phyloP scores from a whole-genome alignment of 2,329 filamentous ascomycete genomes.

The Penicillium sclerotiorum region DNA sequence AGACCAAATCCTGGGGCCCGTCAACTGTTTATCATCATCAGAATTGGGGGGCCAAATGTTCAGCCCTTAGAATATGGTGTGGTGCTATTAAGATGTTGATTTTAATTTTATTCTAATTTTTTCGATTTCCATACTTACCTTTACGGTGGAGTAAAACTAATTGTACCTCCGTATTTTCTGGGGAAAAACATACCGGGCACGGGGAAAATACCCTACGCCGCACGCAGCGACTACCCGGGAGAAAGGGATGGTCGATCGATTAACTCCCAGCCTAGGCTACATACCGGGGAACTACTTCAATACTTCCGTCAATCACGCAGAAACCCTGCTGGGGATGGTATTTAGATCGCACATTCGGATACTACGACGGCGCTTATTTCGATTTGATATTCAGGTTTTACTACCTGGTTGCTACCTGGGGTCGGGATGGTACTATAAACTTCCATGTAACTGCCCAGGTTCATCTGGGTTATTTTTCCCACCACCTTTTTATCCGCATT shows the following conservation, averaged over 20 bases:
- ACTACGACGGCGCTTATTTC: not conserved
- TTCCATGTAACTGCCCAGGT: not conserved
- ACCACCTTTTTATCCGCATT: not conserved
- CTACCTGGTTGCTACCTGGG: not conserved
- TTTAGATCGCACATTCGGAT: constrained; percentile 1
- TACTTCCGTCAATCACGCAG: constrained; percentile 27
- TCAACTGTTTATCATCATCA: not conserved
- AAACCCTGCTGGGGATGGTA: constrained; percentile 5
- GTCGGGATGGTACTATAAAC: not conserved
- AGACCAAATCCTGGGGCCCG: constrained; percentile 2
- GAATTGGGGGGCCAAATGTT: constrained; percentile 1
- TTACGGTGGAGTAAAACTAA: too few relatives aligned
- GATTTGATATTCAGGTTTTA: not conserved
- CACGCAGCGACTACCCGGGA: constrained; percentile 27
- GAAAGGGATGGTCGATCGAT: constrained; percentile 26
- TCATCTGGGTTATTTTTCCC: not conserved
- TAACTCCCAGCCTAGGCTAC: constrained; percentile 22
- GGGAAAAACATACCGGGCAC: constrained; percentile 3
- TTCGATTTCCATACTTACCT: too few relatives aligned
- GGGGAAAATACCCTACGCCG: constrained; percentile 12
- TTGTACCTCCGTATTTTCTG: too few relatives aligned
- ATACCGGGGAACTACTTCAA: constrained; percentile 33
- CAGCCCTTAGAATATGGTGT: constrained; percentile 4
- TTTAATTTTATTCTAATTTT: too few relatives aligned
- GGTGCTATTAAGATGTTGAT: too few relatives aligned